Base-by-base conservation (phyloP, 768 basidiomycete species). In the Tremella yokohamensis region DNA sequence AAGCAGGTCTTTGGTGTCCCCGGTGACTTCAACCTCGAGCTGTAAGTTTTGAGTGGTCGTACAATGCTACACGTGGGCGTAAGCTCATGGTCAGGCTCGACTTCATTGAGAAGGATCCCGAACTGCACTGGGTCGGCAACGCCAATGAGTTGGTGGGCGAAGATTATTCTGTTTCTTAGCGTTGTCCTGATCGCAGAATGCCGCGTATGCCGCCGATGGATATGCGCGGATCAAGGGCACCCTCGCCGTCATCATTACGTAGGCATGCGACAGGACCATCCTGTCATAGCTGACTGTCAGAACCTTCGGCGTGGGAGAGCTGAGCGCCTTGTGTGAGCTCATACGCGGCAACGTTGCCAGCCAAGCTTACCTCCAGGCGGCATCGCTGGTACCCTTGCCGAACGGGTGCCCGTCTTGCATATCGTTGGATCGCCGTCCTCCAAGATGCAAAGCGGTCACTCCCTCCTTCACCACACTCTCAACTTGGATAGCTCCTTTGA, bases 241-340 rank as follows among this genome's bases (percentile, higher is more conserved):
- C 37, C 64, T 74, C 47, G 66, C 68, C 2, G 76, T 69, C 81
- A 83, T 64, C 34, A 62, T 72, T 29, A 94, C 92, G 29, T 34
- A 34, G 29, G 29, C 29, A 34, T 34, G 29, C 29, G 29, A 11
- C 29, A 6, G 29, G 29, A 4, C 11, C 6, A 6, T 11, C 29
- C 4, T 34, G 29, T 34, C 29, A 34, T 6, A 34, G 29, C 29
- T 34, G 29, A 34, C 11, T 34, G 11, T 4, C 29, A 34, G 29
- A 11, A 96, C 80, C 1, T 94, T 92, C 63, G 92, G 92, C 54
- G 92, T 96, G n/a, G 92, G 92, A 15, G 92, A 96, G 74, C 78
- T 94, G 44, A 88, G 86, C 40, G 90, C 91, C 3, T 84, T 87
- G 37, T 73, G 71, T 69, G 40, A 50, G 70, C n/a, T 62, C 18